Base-by-base conservation (phyloP, 805 yeast species). In the Yamadazyma endophytica region DNA sequence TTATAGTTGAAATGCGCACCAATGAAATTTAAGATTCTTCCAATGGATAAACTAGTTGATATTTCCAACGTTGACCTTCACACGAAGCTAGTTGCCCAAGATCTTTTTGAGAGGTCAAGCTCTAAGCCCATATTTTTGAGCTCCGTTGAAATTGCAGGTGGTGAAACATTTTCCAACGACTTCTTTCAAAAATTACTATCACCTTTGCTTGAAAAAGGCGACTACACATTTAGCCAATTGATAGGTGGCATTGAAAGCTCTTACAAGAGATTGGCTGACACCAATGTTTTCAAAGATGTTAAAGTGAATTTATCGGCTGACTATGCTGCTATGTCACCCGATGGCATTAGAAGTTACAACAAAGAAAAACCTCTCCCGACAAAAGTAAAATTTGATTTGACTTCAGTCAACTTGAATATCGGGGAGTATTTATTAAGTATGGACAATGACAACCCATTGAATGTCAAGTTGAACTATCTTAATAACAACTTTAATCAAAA, bases 401-500 rank as follows among this genome's bases (percentile, higher is more conserved):
- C 50, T 6, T 55, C 74, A 4, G 40, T 56, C 75, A 40, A 50
- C 37, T 36, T 56, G 44, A 64, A 58, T 31, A 39, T 47, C 6
- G 65, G 59, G 8, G 59, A 56, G 32, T 59, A 56, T 3, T 54
- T 56, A 29, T 47, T 65, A 18, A 61, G 50, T 29, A 50, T 57
- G 38, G 60, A 63, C 44, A 57, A 50, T 36, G 66, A 63, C 28
- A 69, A 64, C 31, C 48, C 54, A 32, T 47, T 64, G 44, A 60
- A 55, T 35, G 50, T 65, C 24, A 49, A 50, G 27, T 56, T 64
- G 39, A 54, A 65, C 37, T 66, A 70, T 43, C 45, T 61, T 27
- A 65, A 65, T 48, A 58, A 58, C 40, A 62, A 65, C 41, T 61
- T 64, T 47, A 34, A 77, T 78, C 50, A 55, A 61, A 44, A 77